Base-by-base conservation (phyloP, 805 yeast genomes). In the Suhomyces sp. region DNA sequence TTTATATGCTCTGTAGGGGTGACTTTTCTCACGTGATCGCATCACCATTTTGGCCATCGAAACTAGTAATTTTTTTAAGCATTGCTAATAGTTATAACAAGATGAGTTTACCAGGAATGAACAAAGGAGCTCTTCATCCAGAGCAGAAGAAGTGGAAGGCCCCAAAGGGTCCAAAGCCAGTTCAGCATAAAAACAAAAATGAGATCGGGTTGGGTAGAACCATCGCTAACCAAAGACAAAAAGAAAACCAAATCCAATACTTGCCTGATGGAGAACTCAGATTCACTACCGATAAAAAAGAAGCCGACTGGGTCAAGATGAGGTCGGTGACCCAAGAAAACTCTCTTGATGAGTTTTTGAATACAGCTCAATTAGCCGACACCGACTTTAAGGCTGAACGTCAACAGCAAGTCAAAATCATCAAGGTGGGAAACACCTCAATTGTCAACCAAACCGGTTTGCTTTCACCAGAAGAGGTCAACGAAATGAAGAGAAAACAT, bases 331-430 rank as follows among this genome's bases (percentile, higher is more conserved):
- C 98, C 0, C 98, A 94, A 62, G 98, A 94, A 67, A 83, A 87
- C 59, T 86, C 97, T 1, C 72, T 94, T 52, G 98, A 94, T 71
- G 99, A 94, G 71, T 92, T 94, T 68, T 80, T 94, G 63, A 87
- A 85, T 63, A 93, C 97, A 6, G 99, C 99, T 1, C 96, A 90
- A 68, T 80, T 94, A 53, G 97, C 97, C 2, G 97, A 91, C 65
- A 91, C 93, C 19, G 98, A 94, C 72, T 94, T 94, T 72, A 85
- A 97, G 7, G 97, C 98, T 3, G 97, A 93, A 59, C 84, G 86
- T 63, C 79, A 84, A 52, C 84, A 86, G 44, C 89, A 86, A 58
- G 92, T 94, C 53, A 87, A 86, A 61, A 89, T 94, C 60, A 85
- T 94, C 59, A 83, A 86, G 64, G 85, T 88, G 53, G 89, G 88